Evolutionary conservation across 495 filamentous ascomycete genomes (phyloP), one percentile per base, ranked within the genome.

Genomic region (Lepidopterella palustris): DNA sequence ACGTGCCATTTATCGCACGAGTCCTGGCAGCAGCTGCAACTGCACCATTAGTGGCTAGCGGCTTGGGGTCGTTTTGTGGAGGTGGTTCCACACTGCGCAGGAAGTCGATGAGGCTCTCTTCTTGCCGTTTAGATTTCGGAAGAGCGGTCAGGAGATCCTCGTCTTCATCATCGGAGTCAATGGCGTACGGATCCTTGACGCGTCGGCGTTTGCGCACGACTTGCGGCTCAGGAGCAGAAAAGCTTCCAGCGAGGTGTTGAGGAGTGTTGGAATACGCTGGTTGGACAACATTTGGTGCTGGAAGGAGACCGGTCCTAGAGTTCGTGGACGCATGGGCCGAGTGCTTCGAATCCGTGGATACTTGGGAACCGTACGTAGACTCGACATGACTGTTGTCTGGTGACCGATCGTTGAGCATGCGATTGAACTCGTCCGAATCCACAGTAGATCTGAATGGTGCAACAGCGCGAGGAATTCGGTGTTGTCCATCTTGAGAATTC

Each of bases 161-260:
- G 15, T 86, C 83, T 0, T 92, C 87, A 62, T 92, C 89, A 60
- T 87, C 88, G 40, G 85, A 79, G 62, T 96, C 92, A 58, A 97
- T 88, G 31, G 91, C 87, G 64, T 97, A 97, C 0, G 93, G 92
- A 66, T 99, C 95, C 42, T 80, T 87, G 42, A 89, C 83, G 25
- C 90, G 84, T 39, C 84, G 81, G 51, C 84, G 87, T 63, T 86
- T 96, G 57, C 89, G 84, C 47, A 61, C 28, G 23, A 68, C 55
- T 4, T 67, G 58, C 73, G 79, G 48, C 53, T 67, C 61, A 23
- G 55, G 47, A 25, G 35, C 58, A 5, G 50, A 32, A 4, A 62
- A 45, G 28, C 42, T 63, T 9, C 62, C 58, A 15, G 35, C 31
- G 28, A 63, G 60, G 11, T 61, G 56, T 58, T 65, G 66, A n/a